Base-by-base conservation (phyloP, 78 protist species). In the Emiliania huxleyi region DNA sequence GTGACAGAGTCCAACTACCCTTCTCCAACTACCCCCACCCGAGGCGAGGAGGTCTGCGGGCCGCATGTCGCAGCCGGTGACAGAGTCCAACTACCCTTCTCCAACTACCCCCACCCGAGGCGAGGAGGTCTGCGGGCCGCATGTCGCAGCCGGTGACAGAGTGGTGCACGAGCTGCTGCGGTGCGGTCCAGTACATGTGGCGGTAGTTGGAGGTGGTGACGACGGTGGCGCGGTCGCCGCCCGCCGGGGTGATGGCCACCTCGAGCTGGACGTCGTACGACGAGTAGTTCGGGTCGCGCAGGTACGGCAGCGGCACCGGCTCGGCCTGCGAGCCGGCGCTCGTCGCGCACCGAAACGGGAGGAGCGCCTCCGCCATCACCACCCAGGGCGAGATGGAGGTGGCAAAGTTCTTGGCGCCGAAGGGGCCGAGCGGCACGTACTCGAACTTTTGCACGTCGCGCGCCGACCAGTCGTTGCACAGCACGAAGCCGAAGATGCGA, bases 341-440 rank as follows among this genome's bases (percentile, higher is more conserved):
- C 77, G 77, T 25, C 25, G 77, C 43, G 85, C 85, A 40, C 26
- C 85, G 85, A 15, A 18, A 1, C 1, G 46, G 25, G 0, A 15
- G 48, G 35, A 75, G 85, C 48, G 85, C 85, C 29, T 1, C 85
- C 35, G 22, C 37, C 90, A 23, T 1, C 33, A 52, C 91, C 42
- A 98, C 97, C 99, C 99, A 98, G 2, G 99, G 98, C 46, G 98
- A 97, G 91, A 98, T 94, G 49, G 98, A 94, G 52, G 98, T 93
- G 95, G 95, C 96, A 77, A 98, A 97, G 94, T 96, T 96, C 96
- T 98, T 98, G 26, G 95, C 97, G 40, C 92, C 88, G 94, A 98
- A 97, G 48, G 99, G 99, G 22, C 99, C 99, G 23, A 98, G 96
- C 6, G 99, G 99, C 3, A 96, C 98, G 81, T 98, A 97, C 91